phyloP scores from a whole-genome alignment of 1,284 basidiomycete species.

The Fistulina hepatica region DNA sequence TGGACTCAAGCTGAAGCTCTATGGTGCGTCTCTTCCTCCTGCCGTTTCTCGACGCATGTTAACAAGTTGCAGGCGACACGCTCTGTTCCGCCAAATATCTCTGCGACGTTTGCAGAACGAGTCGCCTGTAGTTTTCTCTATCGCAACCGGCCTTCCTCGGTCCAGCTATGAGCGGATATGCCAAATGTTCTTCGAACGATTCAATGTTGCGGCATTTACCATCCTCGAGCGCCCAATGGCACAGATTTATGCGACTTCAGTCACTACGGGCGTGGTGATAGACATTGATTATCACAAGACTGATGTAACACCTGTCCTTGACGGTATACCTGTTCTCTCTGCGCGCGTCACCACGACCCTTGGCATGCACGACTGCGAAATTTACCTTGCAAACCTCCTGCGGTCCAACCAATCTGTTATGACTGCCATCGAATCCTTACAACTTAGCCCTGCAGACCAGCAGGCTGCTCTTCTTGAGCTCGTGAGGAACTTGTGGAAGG shows the following conservation, averaged over 20 bases:
- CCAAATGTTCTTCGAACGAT: conserved; percentile 90
- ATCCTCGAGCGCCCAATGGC: conserved; percentile 80
- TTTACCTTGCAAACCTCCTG: conserved; percentile 64
- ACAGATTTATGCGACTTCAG: conserved; percentile 75
- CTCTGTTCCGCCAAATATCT: conserved; percentile 69
- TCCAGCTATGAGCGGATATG: conserved; percentile 66
- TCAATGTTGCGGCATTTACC: conserved; percentile 83
- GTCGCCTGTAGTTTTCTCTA: conserved; percentile 71
- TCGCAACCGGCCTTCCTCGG: conserved; percentile 63
- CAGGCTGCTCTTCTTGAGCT: conserved; percentile 45
- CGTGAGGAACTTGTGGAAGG: conserved; percentile 47
- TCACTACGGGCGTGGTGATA: conserved; percentile 71
- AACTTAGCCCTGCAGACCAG: conserved; percentile 40
- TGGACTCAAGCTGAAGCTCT: conserved; percentile 90
- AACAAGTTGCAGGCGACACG: conserved; percentile 58
- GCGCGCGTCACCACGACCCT: conserved; percentile 51
- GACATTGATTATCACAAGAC: conserved; percentile 75
- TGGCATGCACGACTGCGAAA: conserved; percentile 67
- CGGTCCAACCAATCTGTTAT: conserved; percentile 57
- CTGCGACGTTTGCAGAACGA: conserved; percentile 81
- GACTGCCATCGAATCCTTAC: conserved; percentile 45
- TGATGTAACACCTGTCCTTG: conserved; percentile 72
- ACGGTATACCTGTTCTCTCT: conserved; percentile 58
- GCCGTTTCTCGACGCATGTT: not conserved
- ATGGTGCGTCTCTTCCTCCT: conserved; percentile 49